Conservation (phyloP, 2,329 filamentous ascomycete species). For the Fusarium bactridioides region DNA sequence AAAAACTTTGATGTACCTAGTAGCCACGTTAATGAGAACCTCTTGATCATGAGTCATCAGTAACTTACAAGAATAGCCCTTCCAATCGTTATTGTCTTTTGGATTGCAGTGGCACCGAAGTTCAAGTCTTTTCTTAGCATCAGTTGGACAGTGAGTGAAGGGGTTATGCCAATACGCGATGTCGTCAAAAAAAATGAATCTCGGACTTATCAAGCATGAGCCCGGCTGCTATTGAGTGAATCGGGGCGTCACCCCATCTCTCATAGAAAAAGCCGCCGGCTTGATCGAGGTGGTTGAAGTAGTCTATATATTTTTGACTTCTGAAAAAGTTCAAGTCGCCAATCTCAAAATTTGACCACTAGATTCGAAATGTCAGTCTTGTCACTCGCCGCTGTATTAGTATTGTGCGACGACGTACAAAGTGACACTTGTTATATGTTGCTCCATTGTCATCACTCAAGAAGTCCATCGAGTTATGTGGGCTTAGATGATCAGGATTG, state of each 20-base stretch:
- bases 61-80: background rate
- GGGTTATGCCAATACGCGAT: background rate
- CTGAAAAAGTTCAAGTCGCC: background rate
- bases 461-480: background rate
- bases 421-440: background rate
- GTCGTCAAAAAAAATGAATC: background rate
- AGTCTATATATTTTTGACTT: background rate
- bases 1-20: background rate
- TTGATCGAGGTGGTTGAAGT: background rate
- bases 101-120: background rate
- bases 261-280: background rate
- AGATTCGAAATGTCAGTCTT: background rate
- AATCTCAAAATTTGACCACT: background rate
- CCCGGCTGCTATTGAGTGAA: background rate
- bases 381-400: background rate
- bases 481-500: background rate
- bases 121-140: background rate
- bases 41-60: background rate
- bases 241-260: background rate
- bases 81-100: background rate
- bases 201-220: background rate
- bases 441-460: background rate
- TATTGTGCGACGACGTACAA: background rate
- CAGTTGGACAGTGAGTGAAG: background rate
- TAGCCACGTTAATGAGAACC: rapidly evolving